Conservation (phyloP, 2,329 filamentous ascomycete genomes). For the Calonectria hawksworthii region DNA sequence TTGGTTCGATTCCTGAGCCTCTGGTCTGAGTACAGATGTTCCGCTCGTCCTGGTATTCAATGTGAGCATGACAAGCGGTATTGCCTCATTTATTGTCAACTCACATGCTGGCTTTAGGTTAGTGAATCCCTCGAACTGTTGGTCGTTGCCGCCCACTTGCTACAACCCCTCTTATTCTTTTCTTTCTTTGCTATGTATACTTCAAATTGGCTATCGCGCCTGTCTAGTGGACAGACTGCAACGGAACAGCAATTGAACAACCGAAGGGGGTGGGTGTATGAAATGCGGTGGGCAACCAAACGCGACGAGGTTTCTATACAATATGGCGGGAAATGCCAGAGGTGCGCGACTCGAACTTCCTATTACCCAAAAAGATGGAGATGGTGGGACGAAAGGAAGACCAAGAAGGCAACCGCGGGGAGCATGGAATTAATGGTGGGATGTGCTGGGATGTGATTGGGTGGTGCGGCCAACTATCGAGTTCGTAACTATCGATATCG, state of each 20-base stretch:
- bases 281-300: neutral
- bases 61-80: neutral
- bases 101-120: neutral
- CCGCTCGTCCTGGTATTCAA: neutral
- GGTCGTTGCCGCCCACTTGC: neutral
- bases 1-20: neutral
- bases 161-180: neutral
- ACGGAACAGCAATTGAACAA: neutral
- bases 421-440: neutral
- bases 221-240: neutral
- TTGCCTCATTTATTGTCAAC: neutral
- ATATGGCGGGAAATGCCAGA: neutral
- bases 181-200: neutral
- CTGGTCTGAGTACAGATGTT: too few relatives aligned
- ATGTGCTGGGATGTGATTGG: neutral
- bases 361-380: too few relatives aligned
- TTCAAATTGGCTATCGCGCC: neutral
- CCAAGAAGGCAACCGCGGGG: neutral
- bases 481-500: neutral
- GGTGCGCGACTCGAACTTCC: neutral
- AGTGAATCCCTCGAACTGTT: neutral
- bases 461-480: neutral
- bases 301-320: neutral
- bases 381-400: neutral
- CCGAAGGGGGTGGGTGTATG: neutral